Evolutionary conservation across 2,329 filamentous ascomycete species (phyloP), one percentile per base, ranked within the genome.

Genomic region (Paraconiothyrium sp.): DNA sequence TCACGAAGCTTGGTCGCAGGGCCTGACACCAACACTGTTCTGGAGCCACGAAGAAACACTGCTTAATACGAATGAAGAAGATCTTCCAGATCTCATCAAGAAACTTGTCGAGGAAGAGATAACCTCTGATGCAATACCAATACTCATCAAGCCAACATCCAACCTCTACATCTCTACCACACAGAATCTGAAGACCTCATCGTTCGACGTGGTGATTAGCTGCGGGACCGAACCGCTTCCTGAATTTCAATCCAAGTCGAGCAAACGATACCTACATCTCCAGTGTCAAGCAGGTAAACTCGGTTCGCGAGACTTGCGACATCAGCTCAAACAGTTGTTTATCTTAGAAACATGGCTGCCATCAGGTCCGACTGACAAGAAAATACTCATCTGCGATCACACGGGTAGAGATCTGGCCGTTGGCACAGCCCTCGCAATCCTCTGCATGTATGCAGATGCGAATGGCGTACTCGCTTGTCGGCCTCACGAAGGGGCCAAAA

Each of bases 1-100:
- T 76, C 92, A 91, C 13, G 95, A 99, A 82, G 92, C 92, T 68
- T 99, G 95, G 95, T 90, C 93, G 1, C 82, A 86, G 30, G 93
- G 92, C 0, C 85, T 98, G 16, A 95, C 92, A 0, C 88, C 94
- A 0, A 76, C 82, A 0, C 65, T 94, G 0, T 99, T 97, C 79
- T 99, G 95, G 95, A 78, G 78, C 2, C 83, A 97, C 68, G 82
- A 81, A 46, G 81, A 86, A 0, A 43, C 73, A 6, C 81, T 98
- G 11, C 81, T 96, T 22, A 77, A 77, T 0, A 85, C 89, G 0
- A 72, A 85, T 0, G 94, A 97, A 71, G 84, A 87, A 10, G 88
- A 93, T 2, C 78, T 90, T 6, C 83, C 85, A 0, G 72, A 66
- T 11, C 58, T 87, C 6, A 88, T 89, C 57, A 72, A 72, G n/a